Base-by-base conservation (phyloP, 2,329 filamentous ascomycete species). In the Alternaria ventricosa region DNA sequence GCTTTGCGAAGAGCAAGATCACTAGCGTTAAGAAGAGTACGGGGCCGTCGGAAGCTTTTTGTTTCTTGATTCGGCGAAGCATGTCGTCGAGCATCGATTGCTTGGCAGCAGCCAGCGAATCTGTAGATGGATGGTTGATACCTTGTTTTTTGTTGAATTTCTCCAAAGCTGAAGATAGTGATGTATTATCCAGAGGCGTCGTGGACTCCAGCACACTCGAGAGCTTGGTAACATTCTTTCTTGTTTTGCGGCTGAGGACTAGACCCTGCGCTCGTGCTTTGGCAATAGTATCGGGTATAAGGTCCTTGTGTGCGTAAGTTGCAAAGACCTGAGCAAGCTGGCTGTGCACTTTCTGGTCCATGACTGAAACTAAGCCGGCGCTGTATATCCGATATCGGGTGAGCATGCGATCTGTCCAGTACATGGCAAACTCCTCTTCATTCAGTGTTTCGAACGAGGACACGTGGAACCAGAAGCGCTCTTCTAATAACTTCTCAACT, bases 11-110 rank as follows among this genome's bases (percentile, higher is more conserved):
- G 5, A 81, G 63, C 2, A 81, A 63, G 22, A 81, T 64, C 1
- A 81, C 65, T 23, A 80, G 60, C 22, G 73, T 78, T 46, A 82
- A 65, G 56, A 82, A 82, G 6, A 82, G 68, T 3, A 77, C 67
- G 1, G 80, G 78, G 6, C 73, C 77, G 27, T 81, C 80, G 5
- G 67, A 65, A 10, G 64, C 66, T 30, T 77, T 75, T 50, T 79
- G 74, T 62, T 76, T 79, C 55, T 78, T 69, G 69, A 81, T 74
- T 22, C 72, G 73, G 9, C 71, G 69, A 25, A 71, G 58, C 74
- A 80, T 75, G 45, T 81, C 80, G 15, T 60, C 53, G 9, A 81
- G 50, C 54, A 76, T 69, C 6, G 47, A 57, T 6, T 67, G 63
- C 61, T 81, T 80, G 4, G 68, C 60, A 7, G 60, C 64, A 15